Conservation (phyloP, 257 asterid species). For the Fraxinus americana region DNA sequence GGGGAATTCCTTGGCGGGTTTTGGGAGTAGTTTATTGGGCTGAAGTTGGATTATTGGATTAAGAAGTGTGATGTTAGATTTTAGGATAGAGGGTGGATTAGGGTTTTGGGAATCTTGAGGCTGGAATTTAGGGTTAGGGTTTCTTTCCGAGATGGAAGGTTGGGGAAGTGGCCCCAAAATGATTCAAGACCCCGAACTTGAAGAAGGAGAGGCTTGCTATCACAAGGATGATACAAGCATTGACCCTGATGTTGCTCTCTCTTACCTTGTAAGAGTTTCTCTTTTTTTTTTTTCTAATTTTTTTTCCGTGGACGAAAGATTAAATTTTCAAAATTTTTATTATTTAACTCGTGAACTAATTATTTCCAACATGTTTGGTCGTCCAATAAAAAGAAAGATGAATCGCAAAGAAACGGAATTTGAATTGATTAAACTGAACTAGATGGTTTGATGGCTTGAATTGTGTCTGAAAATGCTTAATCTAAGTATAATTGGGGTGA, state of each 20-base stretch:
- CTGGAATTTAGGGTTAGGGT: conserved; percentile 39
- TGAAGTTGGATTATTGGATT: conserved; percentile 40
- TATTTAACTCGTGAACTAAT: conserved; percentile 11
- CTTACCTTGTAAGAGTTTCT: conserved; percentile 85
- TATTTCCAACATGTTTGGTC: conserved; percentile 16
- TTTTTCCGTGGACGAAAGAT: background rate
- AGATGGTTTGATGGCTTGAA: conserved; percentile 18
- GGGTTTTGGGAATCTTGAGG: conserved; percentile 58
- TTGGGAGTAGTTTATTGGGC: conserved; percentile 40
- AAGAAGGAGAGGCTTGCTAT: conserved; percentile 81
- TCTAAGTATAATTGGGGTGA: conserved; percentile 13
- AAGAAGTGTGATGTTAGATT: conserved; percentile 70
- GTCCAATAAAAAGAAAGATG: conserved; percentile 13
- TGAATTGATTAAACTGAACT: conserved; percentile 13
- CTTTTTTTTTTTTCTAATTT: conserved; percentile 25
- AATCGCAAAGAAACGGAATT: background rate
- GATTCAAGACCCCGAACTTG: conserved; percentile 71
- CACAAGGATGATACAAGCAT: conserved; percentile 55
- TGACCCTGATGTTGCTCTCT: conserved; percentile 78
- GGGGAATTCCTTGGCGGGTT: conserved; percentile 42
- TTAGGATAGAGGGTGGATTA: conserved; percentile 56
- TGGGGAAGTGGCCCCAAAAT: conserved; percentile 44
- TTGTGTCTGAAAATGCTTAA: conserved; percentile 26
- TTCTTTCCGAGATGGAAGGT: conserved; percentile 26
- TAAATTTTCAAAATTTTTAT: background rate